A percentile compares a stretch with the other conserved stretches of the same genome.
These are phyloP conservation scores for Daldinia eschscholtzii DNA, from an alignment of 2,329 filamentous ascomycete genomes.

Conservation along the genomic window DNA sequence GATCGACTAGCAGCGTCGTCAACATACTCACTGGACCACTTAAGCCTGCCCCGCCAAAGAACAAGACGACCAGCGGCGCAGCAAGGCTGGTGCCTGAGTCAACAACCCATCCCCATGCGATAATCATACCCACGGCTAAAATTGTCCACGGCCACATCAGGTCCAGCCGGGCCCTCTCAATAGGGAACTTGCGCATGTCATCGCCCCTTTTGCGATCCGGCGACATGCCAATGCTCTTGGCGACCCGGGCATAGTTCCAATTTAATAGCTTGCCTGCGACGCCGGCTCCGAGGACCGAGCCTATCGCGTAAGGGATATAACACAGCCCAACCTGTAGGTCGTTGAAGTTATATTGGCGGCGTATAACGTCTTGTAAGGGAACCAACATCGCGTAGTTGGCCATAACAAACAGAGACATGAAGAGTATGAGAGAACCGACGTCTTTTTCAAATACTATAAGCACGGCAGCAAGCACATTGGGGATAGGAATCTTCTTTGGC, in stretches of 20 bases:
- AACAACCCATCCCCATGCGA: slow-evolving; percentile 12
- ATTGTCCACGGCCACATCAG: slow-evolving; percentile 10
- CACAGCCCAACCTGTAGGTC: slow-evolving; percentile 13
- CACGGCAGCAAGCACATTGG: slow-evolving; percentile 14
- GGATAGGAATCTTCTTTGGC: slow-evolving; percentile 2
- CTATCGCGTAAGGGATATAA: slow-evolving; percentile 10
- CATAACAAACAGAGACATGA: slow-evolving; percentile 8
- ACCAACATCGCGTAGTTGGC: slow-evolving; percentile 11
- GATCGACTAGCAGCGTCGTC: slow-evolving; percentile 11
- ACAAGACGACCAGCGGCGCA: slow-evolving; percentile 1
- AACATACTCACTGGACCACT: slow-evolving; percentile 3
- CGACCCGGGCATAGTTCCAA: slow-evolving; percentile 8
- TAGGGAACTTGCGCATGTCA: slow-evolving; percentile 12
- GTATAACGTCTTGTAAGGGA: slow-evolving; percentile 6
- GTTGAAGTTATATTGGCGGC: slow-evolving; percentile 9
- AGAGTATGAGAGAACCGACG: slow-evolving; percentile 4
- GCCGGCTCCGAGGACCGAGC: not conserved
- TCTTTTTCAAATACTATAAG: slow-evolving; percentile 14
- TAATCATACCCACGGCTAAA: slow-evolving; percentile 3
- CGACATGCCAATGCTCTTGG: not conserved
- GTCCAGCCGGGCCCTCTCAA: slow-evolving; percentile 11
- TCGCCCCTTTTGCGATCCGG: slow-evolving; percentile 8
- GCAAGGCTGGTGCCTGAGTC: slow-evolving; percentile 9
- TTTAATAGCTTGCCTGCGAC: slow-evolving; percentile 4
- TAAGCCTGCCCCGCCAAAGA: slow-evolving; percentile 12